Evolutionary conservation across 2,329 filamentous ascomycete species (phyloP), one percentile per base, ranked within the genome.

Genomic region (Arthrinium phaeospermum): DNA sequence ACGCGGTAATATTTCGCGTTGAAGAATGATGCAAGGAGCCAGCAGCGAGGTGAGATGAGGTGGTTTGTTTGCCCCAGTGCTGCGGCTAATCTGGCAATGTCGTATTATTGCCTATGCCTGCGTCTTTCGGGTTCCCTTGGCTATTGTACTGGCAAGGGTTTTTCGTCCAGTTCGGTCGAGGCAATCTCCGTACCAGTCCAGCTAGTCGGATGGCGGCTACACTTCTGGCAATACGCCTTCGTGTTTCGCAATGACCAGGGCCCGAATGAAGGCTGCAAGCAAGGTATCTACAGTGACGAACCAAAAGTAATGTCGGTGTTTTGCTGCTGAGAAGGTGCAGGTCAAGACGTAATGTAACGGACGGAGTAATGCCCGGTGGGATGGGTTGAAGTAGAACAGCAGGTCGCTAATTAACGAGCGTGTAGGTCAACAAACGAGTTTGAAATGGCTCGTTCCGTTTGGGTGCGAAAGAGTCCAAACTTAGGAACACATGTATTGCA

Each of bases 161-260:
- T 24, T 64, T 64, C 34, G 8, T 64, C 22, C 57, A 4, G 19
- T n/a, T 64, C 34, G 34, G 57, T 64, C 34, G 19, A 64, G 34
- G 57, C 34, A 64, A 64, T 64, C 19, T 64, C 57, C 57, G 57
- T 64, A 64, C 57, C 57, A 64, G 57, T 41, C 57, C 57, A 64
- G 57, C 57, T 64, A 64, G 57, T 64, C 30, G 57, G 57, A 41
- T 64, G 53, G 53, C 53, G 30, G 53, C 53, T 61, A 61, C 34
- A 37, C 34, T 37, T 34, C 53, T 61, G 53, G 30, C 53, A 61
- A 34, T 22, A 61, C 8, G 53, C 30, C 30, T 61, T 61, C 8
- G 53, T n/a, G 53, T 61, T 37, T 61, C 53, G 53, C 53, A 61
- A 61, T 61, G 53, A 34, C 53, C 57, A 24, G 30, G 57, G 57